Percentiles rank a stretch among this genome's conserved stretches.
phyloP scores from a whole-genome alignment of 495 filamentous ascomycete species.

The Elasticomyces elasticus region DNA sequence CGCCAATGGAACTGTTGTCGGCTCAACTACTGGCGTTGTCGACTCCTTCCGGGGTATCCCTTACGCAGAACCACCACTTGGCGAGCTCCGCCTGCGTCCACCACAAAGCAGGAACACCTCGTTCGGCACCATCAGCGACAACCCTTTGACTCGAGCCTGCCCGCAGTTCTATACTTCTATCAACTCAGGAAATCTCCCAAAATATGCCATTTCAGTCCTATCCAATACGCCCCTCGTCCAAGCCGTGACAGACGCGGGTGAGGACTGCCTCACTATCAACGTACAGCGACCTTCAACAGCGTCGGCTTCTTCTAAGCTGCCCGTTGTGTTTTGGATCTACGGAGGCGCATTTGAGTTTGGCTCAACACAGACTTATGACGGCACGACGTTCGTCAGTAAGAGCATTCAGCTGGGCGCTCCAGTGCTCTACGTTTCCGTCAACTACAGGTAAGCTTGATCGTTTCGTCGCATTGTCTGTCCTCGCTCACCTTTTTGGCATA shows the following conservation, averaged over 20 bases:
- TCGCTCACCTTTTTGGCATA: no score
- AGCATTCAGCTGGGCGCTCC: conserved; percentile 50
- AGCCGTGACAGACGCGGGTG: conserved; percentile 27
- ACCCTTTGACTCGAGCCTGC: conserved; percentile 23
- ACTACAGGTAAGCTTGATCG: conserved; percentile 35
- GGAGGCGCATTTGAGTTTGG: conserved; percentile 56
- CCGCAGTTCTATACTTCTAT: conserved; percentile 39
- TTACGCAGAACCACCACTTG: conserved; percentile 51
- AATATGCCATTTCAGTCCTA: conserved; percentile 43
- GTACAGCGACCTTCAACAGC: conserved; percentile 50
- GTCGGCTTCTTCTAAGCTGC: conserved; percentile 46
- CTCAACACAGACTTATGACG: conserved; percentile 51
- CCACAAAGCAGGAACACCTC: conserved; percentile 43
- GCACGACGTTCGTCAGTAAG: conserved; percentile 39
- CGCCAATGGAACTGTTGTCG: conserved; percentile 15
- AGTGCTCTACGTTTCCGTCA: conserved; percentile 52
- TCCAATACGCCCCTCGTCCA: conserved; percentile 51
- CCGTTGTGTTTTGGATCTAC: conserved; percentile 61
- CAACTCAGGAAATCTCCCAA: conserved; percentile 31
- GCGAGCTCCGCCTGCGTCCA: conserved; percentile 47
- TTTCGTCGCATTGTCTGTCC: no score
- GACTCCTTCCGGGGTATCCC: conserved; percentile 53
- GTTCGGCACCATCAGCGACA: conserved; percentile 24
- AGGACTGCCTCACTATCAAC: conserved; percentile 58
- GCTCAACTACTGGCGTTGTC: conserved; percentile 7